Percentiles rank a stretch among this genome's conserved stretches.
These are phyloP conservation scores for Blastocystis sp. DNA, from an alignment of 352 stramenopile species.

Conservation along the genomic window DNA sequence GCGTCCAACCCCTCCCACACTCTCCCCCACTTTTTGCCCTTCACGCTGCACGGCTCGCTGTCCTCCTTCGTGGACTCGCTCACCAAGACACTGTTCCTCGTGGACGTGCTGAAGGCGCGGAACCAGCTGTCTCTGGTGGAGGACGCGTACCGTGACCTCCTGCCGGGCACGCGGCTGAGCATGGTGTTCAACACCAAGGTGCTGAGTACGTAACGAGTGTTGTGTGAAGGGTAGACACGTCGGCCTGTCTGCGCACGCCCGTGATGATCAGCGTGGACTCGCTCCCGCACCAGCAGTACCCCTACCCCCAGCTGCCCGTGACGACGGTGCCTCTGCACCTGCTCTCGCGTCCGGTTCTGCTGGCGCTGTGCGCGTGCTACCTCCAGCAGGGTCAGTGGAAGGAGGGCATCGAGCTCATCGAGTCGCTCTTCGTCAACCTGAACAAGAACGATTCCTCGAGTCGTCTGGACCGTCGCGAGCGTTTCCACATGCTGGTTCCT, in stretches of 20 bases:
- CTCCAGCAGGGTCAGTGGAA: neutral
- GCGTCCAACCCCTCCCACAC: neutral
- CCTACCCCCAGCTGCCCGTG: neutral
- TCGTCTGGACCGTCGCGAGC: neutral
- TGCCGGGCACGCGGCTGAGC: neutral
- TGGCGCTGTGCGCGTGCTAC: neutral
- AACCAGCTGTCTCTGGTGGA: neutral
- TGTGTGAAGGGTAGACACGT: neutral
- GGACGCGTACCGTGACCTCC: neutral
- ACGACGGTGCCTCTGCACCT: neutral
- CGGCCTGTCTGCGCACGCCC: neutral
- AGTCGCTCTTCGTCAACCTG: neutral
- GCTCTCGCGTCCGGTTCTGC: neutral
- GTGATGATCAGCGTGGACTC: neutral
- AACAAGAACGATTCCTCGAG: neutral
- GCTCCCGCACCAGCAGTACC: neutral
- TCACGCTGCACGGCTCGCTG: neutral
- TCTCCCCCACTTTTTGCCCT: neutral
- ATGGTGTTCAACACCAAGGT: neutral
- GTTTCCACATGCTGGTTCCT: neutral
- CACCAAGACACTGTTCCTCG: neutral
- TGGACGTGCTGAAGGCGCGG: neutral
- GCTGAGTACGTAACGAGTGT: neutral
- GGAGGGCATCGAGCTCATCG: neutral
- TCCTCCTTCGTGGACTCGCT: neutral